phyloP scores from a whole-genome alignment of 78 protist species.

The Bigelowiella natans region DNA sequence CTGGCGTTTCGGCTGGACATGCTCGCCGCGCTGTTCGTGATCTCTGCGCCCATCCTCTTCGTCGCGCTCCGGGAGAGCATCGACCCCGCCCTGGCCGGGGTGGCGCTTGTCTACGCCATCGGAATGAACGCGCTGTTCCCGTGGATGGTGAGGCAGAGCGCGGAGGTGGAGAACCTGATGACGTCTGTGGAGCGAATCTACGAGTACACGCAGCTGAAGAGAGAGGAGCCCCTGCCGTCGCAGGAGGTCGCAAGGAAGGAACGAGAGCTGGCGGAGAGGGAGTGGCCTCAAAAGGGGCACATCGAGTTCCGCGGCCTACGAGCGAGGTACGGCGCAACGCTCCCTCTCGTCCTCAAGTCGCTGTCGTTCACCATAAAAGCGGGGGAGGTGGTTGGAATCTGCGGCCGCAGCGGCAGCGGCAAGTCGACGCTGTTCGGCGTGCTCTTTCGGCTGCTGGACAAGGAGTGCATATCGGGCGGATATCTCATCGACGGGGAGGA shows the following conservation, averaged over 20 bases:
- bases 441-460: background rate
- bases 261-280: background rate
- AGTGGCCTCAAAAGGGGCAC: background rate
- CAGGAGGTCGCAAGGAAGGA: background rate
- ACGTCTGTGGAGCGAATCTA: slow-evolving; percentile 11
- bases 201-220: background rate
- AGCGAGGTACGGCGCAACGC: background rate
- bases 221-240: background rate
- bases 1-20: background rate
- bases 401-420: slow-evolving; percentile 41
- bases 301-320: background rate
- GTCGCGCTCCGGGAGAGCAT: background rate
- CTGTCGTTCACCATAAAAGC: background rate
- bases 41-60: background rate
- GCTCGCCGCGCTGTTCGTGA: background rate
- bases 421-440: slow-evolving; percentile 18
- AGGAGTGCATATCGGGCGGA: background rate
- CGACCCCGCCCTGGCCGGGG: slow-evolving; percentile 27
- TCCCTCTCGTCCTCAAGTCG: background rate
- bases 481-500: slow-evolving; percentile 52
- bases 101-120: slow-evolving; percentile 45
- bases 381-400: slow-evolving; percentile 15
- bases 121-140: background rate
- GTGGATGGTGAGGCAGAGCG: background rate
- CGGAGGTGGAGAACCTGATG: slow-evolving; percentile 3